A percentile compares a stretch with the other conserved stretches of the same genome.
These are phyloP conservation scores for Paecilomyces dactylethromorphus DNA, from an alignment of 2,329 filamentous ascomycete species.

Conservation along the genomic window DNA sequence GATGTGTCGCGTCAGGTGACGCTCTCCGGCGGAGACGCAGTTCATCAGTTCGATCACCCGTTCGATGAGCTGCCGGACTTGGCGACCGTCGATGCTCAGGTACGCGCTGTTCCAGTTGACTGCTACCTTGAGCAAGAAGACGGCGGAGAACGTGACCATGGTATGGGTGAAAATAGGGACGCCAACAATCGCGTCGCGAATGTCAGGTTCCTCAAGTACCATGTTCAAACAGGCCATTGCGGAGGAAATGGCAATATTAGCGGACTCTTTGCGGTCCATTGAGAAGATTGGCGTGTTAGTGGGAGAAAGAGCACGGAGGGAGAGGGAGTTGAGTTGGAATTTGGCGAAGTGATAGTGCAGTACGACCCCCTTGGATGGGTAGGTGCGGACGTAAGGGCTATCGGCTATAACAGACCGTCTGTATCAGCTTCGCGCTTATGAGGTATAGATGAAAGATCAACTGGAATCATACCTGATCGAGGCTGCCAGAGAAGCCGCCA, in stretches of 20 bases:
- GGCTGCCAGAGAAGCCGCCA: constrained; percentile 47
- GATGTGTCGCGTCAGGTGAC: constrained; percentile 36
- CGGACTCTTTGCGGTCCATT: constrained; percentile 38
- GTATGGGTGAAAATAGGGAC: constrained; percentile 42
- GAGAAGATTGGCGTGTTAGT: constrained; percentile 36
- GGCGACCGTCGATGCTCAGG: constrained; percentile 31
- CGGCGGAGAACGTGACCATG: constrained; percentile 41
- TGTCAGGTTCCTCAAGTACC: constrained; percentile 42
- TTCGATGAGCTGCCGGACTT: constrained; percentile 32
- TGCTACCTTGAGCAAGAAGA: constrained; percentile 40
- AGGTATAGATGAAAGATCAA: not conserved
- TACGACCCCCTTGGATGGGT: constrained; percentile 45
- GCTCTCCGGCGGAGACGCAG: constrained; percentile 34
- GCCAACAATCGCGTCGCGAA: constrained; percentile 43
- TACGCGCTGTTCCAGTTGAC: constrained; percentile 39
- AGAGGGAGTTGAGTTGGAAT: constrained; percentile 45
- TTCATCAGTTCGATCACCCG: constrained; percentile 34
- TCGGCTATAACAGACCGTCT: constrained; percentile 18
- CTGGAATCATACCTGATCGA: constrained; percentile 31
- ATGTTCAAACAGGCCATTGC: constrained; percentile 43
- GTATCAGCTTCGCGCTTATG: not conserved
- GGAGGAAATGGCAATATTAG: constrained; percentile 42
- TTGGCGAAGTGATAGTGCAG: constrained; percentile 50
- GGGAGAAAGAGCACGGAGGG: constrained; percentile 35
- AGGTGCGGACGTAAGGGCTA: constrained; percentile 42